phyloP scores from a whole-genome alignment of 768 basidiomycete species.

The Dentipellis fragilis region DNA sequence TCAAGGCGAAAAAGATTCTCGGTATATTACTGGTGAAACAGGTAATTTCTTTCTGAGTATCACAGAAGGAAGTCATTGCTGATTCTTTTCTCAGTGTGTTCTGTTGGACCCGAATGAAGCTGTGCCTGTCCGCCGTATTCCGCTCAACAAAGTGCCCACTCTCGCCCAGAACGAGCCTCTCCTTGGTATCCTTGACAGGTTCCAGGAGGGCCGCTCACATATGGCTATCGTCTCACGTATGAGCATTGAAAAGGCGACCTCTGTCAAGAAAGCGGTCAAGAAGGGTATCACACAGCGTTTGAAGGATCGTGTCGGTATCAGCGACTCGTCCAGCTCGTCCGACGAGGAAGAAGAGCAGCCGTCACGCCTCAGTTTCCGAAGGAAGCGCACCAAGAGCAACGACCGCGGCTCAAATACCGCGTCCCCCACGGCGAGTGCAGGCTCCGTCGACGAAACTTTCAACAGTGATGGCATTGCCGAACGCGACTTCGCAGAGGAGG shows the following conservation, averaged over 20 bases:
- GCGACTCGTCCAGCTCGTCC: conserved; percentile 27
- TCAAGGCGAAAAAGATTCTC: conserved; percentile 70
- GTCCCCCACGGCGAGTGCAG: conserved; percentile 4
- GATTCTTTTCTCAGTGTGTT: conserved; percentile 38
- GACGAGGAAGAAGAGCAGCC: conserved; percentile 32
- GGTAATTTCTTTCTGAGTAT: conserved; percentile 15
- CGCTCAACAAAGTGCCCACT: conserved; percentile 78
- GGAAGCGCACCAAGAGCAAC: background rate
- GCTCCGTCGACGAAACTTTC: conserved; percentile 18
- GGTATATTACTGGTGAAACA: conserved; percentile 86
- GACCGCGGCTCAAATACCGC: conserved; percentile 3
- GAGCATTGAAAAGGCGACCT: conserved; percentile 41
- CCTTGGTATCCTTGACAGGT: conserved; percentile 75
- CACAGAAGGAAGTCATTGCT: background rate
- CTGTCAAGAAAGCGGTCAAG: conserved; percentile 78
- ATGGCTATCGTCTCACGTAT: conserved; percentile 69
- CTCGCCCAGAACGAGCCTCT: conserved; percentile 83
- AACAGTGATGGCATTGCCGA: conserved; percentile 11
- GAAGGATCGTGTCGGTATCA: conserved; percentile 61
- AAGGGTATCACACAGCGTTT: conserved; percentile 71
- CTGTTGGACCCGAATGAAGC: conserved; percentile 85
- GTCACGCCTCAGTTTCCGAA: conserved; percentile 11
- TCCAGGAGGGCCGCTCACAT: conserved; percentile 85
- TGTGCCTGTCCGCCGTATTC: conserved; percentile 71
- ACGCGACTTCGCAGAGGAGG: conserved; percentile 11